Percentiles rank a stretch among this genome's conserved stretches.
phyloP scores from a whole-genome alignment of 2,329 filamentous ascomycete genomes.

The Hymenoscyphus fructigenus region DNA sequence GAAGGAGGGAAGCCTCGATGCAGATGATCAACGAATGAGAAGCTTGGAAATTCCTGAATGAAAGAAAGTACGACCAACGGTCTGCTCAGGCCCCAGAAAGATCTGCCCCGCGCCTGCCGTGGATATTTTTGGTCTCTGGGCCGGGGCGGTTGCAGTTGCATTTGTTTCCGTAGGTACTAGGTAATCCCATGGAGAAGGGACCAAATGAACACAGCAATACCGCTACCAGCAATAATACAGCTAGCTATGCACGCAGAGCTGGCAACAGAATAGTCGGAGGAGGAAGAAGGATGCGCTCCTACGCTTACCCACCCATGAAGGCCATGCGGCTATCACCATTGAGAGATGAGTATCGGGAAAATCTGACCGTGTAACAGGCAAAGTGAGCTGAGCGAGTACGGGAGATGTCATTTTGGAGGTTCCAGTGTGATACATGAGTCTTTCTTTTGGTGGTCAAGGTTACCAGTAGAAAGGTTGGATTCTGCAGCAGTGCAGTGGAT shows the following conservation, averaged over 20 bases:
- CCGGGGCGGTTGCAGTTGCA: not conserved
- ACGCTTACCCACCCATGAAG: too few species aligned
- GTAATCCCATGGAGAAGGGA: too few species aligned
- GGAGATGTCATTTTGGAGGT: not conserved
- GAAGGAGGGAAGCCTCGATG: not conserved
- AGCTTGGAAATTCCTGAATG: not conserved
- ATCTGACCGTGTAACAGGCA: not conserved
- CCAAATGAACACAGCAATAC: too few species aligned
- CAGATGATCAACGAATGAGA: not conserved
- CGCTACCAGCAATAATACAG: too few species aligned
- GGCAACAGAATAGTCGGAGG: too few species aligned
- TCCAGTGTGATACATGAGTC: not conserved
- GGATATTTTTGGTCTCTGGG: not conserved
- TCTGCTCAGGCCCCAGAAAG: not conserved
- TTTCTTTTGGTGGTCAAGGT: not conserved
- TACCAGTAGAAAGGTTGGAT: too few species aligned
- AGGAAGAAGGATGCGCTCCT: too few species aligned
- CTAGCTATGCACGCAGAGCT: too few species aligned
- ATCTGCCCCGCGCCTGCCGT: not conserved
- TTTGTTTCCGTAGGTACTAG: not conserved
- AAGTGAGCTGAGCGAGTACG: not conserved
- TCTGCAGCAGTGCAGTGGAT: too few species aligned
- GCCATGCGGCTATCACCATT: too few species aligned
- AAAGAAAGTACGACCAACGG: not conserved
- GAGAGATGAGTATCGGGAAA: not conserved